Evolutionary conservation across 495 filamentous ascomycete genomes (phyloP), one percentile per base, ranked within the genome.

Genomic region (Sordaria brevicollis): DNA sequence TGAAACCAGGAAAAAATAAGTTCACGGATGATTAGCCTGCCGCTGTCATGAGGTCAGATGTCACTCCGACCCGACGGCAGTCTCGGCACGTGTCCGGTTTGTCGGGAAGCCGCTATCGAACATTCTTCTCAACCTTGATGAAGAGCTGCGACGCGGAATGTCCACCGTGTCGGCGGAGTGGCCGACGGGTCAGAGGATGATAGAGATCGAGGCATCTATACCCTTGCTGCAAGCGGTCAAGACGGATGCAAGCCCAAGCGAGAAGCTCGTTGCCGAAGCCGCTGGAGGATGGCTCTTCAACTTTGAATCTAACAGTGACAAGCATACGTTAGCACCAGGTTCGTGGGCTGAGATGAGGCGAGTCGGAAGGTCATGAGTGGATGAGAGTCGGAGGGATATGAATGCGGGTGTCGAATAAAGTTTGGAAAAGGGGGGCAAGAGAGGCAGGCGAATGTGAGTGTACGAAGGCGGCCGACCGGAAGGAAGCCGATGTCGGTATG

Each of bases 171-270:
- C 49, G 49, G 49, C 49, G 49, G 25, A 62, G 49, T 7, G 68
- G 73, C 7, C 62, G 69, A 34, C 77, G 76, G 6, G 70, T 76
- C 29, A 39, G 78, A 33, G 82, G 82, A 74, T 94, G 86, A 29
- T 88, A 79, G 25, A 98, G 83, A 65, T 88, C 87, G 41, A 98
- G 77, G 66, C 94, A 87, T 33, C 93, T 86, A 74, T 92, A 91
- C 5, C 94, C 94, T 41, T 84, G 81, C 72, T 87, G 88, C 15
- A 97, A 79, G 34, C 93, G 88, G 79, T 97, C 92, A 3, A 98
- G 88, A 31, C 93, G 88, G 75, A 97, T 90, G 79, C 94, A 97
- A 35, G 92, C 88, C 94, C 94, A 97, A 13, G 90, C 92, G 31
- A 90, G 88, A 21, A 93, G 76, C 35, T 87, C 80, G 71, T 94